Evolutionary conservation across 371 early-diverging fungal genomes (phyloP).

Genomic region (Circinella umbellata): DNA sequence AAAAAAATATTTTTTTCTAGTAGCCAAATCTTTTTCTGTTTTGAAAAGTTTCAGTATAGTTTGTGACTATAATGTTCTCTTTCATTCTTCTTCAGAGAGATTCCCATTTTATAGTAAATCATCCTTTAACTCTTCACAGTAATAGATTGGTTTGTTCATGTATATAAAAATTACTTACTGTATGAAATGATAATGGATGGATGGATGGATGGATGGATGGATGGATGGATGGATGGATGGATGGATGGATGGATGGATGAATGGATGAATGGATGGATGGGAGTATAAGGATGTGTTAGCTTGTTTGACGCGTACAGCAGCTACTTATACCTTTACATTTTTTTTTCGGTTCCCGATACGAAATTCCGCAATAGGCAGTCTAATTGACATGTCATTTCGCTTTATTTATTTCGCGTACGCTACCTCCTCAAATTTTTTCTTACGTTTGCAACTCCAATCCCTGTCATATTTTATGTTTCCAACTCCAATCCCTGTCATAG

Average conservation of each 20-base stretch:
- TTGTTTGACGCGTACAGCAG: no score
- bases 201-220: background rate
- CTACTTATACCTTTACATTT: background rate
- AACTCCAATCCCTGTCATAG: no score
- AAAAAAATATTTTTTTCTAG: background rate
- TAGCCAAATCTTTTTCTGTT: background rate
- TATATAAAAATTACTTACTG: background rate
- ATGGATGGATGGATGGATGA: slow-evolving; percentile 12
- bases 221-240: slow-evolving; percentile 8
- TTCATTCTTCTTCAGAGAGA: slow-evolving; percentile 20
- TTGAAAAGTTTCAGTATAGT: background rate
- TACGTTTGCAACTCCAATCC: no score
- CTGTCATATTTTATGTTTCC: no score
- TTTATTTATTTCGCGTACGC: no score
- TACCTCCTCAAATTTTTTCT: no score
- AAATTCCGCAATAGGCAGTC: no score
- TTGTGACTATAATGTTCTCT: slow-evolving; percentile 11
- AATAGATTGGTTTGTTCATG: background rate
- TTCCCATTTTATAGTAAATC: slow-evolving; percentile 15
- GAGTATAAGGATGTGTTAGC: background rate
- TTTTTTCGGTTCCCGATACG: background rate
- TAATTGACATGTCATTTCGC: no score
- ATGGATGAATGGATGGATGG: slow-evolving; percentile 6
- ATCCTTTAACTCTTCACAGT: slow-evolving; percentile 1
- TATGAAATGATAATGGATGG: background rate